phyloP scores from a whole-genome alignment of 192 early-diverging fungal genomes.

The Entophlyctis helioformis region DNA sequence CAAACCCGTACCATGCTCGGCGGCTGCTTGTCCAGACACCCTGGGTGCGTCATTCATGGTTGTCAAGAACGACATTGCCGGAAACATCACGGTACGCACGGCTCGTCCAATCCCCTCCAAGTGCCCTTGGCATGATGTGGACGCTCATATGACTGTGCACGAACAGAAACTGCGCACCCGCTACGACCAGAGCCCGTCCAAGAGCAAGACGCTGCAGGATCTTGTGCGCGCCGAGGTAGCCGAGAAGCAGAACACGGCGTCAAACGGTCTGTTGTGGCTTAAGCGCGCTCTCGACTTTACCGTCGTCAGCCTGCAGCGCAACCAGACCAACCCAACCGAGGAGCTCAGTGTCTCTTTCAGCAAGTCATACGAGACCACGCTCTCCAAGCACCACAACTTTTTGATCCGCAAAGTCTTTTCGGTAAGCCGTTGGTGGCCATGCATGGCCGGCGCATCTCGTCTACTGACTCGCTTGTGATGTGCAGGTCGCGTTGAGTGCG shows the following conservation, averaged over 20 bases:
- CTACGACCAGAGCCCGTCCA: conserved; percentile 50
- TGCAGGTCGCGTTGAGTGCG: conserved; percentile 75
- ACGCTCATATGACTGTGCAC: neutral
- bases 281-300: conserved; percentile 50
- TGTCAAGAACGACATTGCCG: conserved; percentile 71
- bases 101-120: neutral
- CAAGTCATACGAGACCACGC: conserved; percentile 28
- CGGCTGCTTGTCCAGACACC: neutral
- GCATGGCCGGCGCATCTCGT: neutral
- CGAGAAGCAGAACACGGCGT: conserved; percentile 76
- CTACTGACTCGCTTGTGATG: neutral
- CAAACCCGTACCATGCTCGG: neutral
- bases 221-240: conserved; percentile 59
- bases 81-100: conserved; percentile 45
- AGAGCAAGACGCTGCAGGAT: conserved; percentile 69
- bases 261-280: conserved; percentile 89
- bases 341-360: conserved; percentile 29
- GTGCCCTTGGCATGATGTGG: neutral
- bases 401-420: conserved; percentile 39
- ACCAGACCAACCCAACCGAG: conserved; percentile 25
- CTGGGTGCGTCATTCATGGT: conserved; percentile 46
- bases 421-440: conserved; percentile 5
- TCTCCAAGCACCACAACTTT: conserved; percentile 32
- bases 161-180: conserved; percentile 73
- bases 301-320: conserved; percentile 25